Evolutionary conservation across 768 basidiomycete genomes (phyloP), one percentile per base, ranked within the genome.

Genomic region (Tricholoma saponaceum): DNA sequence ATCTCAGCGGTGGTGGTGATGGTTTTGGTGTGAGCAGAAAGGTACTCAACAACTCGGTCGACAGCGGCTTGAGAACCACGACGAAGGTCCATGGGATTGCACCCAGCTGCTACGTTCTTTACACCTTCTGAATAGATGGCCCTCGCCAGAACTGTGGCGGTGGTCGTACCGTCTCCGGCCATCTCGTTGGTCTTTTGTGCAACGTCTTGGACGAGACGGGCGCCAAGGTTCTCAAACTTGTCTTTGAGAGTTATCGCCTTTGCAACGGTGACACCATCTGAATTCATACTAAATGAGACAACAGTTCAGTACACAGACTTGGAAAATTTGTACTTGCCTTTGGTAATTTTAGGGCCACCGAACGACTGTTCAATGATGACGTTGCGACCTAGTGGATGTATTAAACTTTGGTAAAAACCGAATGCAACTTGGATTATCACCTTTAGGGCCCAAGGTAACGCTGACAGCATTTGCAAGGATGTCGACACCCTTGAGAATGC

Each of bases 71-170:
- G 96, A 9, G 95, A 87, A 52, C 96, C 96, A n/a, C 95, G 88
- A 60, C 96, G 93, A 58, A 98, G 91, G 77, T 99, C 96, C 95
- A 98, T 99, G 12, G 96, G 96, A 79, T 96, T 97, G 82, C 96
- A 99, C 3, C 96, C 96, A 9, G 96, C 96, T 20, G 96, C 96
- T 58, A 98, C 96, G 67, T 98, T 98, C 81, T 98, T 98, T 67
- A 98, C 95, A 72, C 96, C 96, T 74, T 99, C 96, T 0, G 94
- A 84, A 78, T 97, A 99, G 75, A 99, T 98, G 56, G 96, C 95
- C 55, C 94, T 91, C 9, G 96, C 92, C 57, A 98, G 86, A 54
- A 98, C 96, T 33, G 96, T 98, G 4, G 96, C 95, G 14, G 96
- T 99, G 8, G 96, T 99, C 2, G 96, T 98, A 58, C 96, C 96